phyloP scores from a whole-genome alignment of 208 protist genomes.

The Acanthamoeba castellanii region DNA sequence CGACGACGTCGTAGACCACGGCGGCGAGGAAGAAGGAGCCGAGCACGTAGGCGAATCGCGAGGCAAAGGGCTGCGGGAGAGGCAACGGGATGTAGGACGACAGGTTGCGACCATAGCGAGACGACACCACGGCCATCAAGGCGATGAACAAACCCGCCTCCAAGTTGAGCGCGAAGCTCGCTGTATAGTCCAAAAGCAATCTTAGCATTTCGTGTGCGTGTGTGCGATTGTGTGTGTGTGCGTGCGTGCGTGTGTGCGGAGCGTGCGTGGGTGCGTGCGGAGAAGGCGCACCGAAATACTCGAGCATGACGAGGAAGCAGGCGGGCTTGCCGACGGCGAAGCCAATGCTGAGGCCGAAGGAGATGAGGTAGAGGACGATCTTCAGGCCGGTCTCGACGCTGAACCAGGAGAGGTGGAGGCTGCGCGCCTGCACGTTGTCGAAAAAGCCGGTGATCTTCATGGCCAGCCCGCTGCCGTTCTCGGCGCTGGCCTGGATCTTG shows the following conservation, averaged over 20 bases:
- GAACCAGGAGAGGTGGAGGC: slow-evolving; percentile 42
- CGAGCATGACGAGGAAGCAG: slow-evolving; percentile 81
- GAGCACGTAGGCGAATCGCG: slow-evolving; percentile 5
- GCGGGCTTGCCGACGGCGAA: slow-evolving; percentile 81
- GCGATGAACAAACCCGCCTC: slow-evolving; percentile 54
- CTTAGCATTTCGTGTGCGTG: not conserved
- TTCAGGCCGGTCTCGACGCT: not conserved
- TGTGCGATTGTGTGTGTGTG: not conserved
- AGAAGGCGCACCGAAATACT: slow-evolving; percentile 72
- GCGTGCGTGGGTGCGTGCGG: no score
- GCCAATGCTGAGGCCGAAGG: slow-evolving; percentile 80
- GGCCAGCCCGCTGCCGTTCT: not conserved
- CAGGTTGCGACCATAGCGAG: not conserved
- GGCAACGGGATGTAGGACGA: slow-evolving; percentile 72
- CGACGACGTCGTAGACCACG: slow-evolving; percentile 76
- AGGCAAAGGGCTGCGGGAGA: slow-evolving; percentile 15
- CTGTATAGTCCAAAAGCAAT: not conserved
- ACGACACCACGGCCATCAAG: slow-evolving; percentile 4
- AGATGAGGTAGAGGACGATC: slow-evolving; percentile 71
- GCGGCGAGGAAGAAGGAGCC: slow-evolving; percentile 75
- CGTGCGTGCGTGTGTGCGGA: no score
- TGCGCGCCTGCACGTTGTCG: slow-evolving; percentile 53
- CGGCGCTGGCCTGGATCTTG: slow-evolving; percentile 40
- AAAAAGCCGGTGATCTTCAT: not conserved
- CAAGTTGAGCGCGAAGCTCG: slow-evolving; percentile 53